Conservation (phyloP, 139 green algal species). For the Haematococcus lacustris region DNA sequence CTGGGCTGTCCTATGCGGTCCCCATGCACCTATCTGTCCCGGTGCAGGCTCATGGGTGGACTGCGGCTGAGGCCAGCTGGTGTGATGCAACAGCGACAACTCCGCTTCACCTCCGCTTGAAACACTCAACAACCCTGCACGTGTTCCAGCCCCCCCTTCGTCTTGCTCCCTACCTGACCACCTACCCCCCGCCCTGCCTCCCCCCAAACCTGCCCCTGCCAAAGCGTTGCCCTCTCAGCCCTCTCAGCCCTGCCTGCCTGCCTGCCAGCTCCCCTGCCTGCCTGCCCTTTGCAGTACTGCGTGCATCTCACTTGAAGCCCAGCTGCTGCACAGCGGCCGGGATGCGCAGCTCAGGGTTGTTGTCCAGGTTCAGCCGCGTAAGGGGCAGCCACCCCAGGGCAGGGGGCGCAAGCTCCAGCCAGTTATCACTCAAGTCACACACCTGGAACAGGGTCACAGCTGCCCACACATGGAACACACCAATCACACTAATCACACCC, state of each 20-base stretch:
- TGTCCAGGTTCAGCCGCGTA: conserved; percentile 7
- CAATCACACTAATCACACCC: neutral
- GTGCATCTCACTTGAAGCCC: conserved; percentile 20
- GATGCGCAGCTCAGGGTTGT: conserved; percentile 23
- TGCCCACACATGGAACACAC: neutral
- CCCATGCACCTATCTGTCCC: too few relatives aligned
- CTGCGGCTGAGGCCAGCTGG: too few relatives aligned
- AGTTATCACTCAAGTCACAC: conserved; percentile 11
- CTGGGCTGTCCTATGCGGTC: too few relatives aligned
- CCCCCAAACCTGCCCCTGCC: neutral
- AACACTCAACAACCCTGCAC: too few relatives aligned
- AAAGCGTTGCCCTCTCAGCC: neutral
- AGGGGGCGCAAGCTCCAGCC: conserved; percentile 11
- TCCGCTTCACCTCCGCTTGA: too few relatives aligned
- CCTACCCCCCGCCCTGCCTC: too few relatives aligned
- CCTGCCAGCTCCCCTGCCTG: neutral
- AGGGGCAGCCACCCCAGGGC: conserved; percentile 40
- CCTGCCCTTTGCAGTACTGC: neutral
- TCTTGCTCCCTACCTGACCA: too few relatives aligned
- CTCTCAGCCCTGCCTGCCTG: neutral
- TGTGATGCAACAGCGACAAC: too few relatives aligned
- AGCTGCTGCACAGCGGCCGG: conserved; percentile 17
- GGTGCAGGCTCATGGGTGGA: too few relatives aligned
- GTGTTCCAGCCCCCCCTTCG: too few relatives aligned
- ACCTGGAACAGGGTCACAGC: neutral